These are phyloP conservation scores for Geum urbanum DNA, from an alignment of 306 rosid genomes.

Conservation along the genomic window DNA sequence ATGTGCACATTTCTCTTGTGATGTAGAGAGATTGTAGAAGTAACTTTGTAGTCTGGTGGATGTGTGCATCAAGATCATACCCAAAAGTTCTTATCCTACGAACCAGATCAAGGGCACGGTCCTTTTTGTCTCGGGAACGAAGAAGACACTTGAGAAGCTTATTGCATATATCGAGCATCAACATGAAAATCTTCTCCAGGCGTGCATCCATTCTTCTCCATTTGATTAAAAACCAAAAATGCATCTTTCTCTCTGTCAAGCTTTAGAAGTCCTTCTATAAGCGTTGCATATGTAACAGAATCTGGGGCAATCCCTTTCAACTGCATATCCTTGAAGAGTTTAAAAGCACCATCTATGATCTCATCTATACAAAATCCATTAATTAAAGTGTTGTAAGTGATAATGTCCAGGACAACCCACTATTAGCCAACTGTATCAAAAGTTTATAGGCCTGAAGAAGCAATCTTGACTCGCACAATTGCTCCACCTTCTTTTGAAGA, in stretches of 20 bases:
- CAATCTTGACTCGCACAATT: conserved; percentile 55
- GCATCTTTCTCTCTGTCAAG: conserved; percentile 59
- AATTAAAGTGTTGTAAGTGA: conserved; percentile 73
- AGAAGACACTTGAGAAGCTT: conserved; percentile 40
- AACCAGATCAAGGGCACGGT: conserved; percentile 41
- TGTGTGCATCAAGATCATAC: conserved; percentile 30
- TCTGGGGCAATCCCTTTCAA: conserved; percentile 63
- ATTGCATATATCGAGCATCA: conserved; percentile 37
- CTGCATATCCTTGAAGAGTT: conserved; percentile 62
- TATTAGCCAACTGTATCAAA: conserved; percentile 48
- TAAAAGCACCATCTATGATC: conserved; percentile 46
- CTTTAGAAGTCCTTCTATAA: conserved; percentile 65
- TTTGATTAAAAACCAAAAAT: conserved; percentile 41
- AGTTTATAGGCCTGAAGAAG: conserved; percentile 66
- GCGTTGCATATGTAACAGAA: conserved; percentile 67
- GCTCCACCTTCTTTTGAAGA: conserved; percentile 56
- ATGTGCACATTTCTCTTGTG: conserved; percentile 2
- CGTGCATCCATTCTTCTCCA: conserved; percentile 47
- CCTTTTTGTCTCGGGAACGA: conserved; percentile 34
- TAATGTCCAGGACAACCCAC: conserved; percentile 56
- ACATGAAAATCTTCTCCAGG: conserved; percentile 52
- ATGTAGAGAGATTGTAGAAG: conserved; percentile 25
- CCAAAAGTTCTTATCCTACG: conserved; percentile 50
- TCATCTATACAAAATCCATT: conserved; percentile 53
- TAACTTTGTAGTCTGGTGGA: conserved; percentile 22